These are phyloP conservation scores for Limonium bicolor DNA, from an alignment of 148 eudicot species.

Conservation along the genomic window DNA sequence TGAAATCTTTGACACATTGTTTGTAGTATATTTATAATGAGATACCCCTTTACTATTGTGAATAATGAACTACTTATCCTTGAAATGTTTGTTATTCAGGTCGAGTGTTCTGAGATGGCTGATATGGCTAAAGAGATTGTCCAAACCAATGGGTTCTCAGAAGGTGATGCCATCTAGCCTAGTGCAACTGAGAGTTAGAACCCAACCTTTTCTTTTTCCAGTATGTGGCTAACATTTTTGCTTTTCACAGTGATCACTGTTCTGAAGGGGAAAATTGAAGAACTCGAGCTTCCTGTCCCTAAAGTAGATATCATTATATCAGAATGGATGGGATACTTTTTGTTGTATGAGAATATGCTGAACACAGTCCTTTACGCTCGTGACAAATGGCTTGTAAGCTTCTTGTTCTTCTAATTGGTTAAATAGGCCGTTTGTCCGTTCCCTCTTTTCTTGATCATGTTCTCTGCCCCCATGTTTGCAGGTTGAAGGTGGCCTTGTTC, in stretches of 20 bases:
- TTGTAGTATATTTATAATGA: no score
- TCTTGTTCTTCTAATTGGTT: no score
- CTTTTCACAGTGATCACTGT: conserved; percentile 64
- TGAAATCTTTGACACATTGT: no score
- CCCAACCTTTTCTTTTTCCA: no score
- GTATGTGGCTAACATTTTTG: conserved; percentile 8
- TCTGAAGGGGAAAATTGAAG: conserved; percentile 89
- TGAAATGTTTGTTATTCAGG: conserved; percentile 42
- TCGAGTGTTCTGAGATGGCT: conserved; percentile 98
- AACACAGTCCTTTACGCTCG: conserved; percentile 95
- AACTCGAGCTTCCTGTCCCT: conserved; percentile 82
- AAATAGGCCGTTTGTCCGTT: no score
- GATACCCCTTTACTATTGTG: no score
- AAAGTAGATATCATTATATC: conserved; percentile 91
- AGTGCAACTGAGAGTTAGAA: no score
- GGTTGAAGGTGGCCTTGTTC: conserved; percentile 59
- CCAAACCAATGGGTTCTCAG: conserved; percentile 56
- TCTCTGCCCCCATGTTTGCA: no score
- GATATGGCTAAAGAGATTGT: conserved; percentile 88
- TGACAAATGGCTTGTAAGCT: conserved; percentile 95
- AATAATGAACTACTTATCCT: no score
- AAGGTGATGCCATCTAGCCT: conserved; percentile 52
- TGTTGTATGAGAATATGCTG: conserved; percentile 87
- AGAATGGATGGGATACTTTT: conserved; percentile 99
- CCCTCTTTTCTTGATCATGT: no score